Conservation (phyloP, 176 grass and related monocot genomes). For the Rhipidocladum racemiflorum region DNA sequence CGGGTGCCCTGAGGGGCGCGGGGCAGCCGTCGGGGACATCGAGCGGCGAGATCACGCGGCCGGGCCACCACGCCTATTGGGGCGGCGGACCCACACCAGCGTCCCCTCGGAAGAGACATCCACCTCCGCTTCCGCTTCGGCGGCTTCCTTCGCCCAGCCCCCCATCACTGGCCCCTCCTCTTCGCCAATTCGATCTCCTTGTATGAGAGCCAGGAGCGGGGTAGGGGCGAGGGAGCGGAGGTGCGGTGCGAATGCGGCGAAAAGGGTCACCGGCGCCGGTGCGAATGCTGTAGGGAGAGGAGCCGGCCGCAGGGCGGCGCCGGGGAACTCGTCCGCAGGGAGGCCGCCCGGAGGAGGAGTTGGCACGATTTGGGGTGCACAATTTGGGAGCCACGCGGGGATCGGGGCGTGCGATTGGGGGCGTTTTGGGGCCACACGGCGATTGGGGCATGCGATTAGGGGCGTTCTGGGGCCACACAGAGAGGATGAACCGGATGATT, state of each 20-base stretch:
- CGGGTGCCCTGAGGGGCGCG: slow-evolving; percentile 28
- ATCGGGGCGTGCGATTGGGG: no score
- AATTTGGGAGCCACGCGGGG: no score
- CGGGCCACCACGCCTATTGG: slow-evolving; percentile 73
- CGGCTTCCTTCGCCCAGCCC: background rate
- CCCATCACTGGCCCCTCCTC: background rate
- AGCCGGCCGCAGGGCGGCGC: no score
- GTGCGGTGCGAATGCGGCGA: no score
- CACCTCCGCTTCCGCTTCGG: background rate
- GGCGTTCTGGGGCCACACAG: no score
- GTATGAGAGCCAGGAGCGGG: background rate
- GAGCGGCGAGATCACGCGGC: slow-evolving; percentile 41
- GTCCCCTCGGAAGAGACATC: slow-evolving; percentile 44
- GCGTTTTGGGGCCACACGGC: no score
- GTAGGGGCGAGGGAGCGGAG: background rate
- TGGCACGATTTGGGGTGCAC: no score
- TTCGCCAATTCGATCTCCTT: background rate
- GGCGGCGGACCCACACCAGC: slow-evolving; percentile 66
- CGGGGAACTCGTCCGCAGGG: no score
- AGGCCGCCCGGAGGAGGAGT: no score
- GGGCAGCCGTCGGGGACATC: slow-evolving; percentile 43
- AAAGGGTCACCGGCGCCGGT: slow-evolving; percentile 30
- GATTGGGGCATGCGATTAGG: no score
- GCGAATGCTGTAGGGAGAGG: no score
- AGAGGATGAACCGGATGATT: no score